phyloP scores from a whole-genome alignment of 1,139 yeast genomes.

The Suhomyces ambrosiae region DNA sequence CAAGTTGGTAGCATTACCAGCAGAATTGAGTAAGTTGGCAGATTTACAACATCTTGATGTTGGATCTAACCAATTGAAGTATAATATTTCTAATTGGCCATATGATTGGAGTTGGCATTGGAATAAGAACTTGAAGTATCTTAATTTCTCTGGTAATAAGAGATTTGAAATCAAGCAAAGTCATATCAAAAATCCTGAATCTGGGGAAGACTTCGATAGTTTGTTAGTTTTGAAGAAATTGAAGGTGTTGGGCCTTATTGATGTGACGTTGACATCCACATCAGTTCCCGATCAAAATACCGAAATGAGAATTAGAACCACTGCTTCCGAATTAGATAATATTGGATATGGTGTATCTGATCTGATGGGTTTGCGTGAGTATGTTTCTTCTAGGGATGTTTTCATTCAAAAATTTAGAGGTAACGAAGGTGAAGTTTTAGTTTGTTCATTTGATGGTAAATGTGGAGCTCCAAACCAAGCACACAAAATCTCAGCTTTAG shows the following conservation, averaged over 20 bases:
- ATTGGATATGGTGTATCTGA: constrained; percentile 94
- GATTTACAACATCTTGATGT: constrained; percentile 78
- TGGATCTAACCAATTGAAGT: constrained; percentile 87
- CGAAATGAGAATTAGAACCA: constrained; percentile 85
- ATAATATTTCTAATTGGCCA: constrained; percentile 91
- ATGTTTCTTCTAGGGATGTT: constrained; percentile 76
- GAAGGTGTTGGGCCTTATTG: constrained; percentile 84
- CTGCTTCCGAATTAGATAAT: constrained; percentile 79
- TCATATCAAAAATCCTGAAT: constrained; percentile 49
- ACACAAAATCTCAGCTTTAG: constrained; percentile 68
- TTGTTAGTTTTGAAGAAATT: constrained; percentile 72
- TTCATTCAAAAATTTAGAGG: constrained; percentile 90
- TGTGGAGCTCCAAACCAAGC: constrained; percentile 59
- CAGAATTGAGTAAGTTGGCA: constrained; percentile 74
- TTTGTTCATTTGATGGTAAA: constrained; percentile 89
- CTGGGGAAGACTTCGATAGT: constrained; percentile 66
- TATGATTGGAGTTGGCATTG: constrained; percentile 98
- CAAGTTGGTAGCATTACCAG: constrained; percentile 83
- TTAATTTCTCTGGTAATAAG: constrained; percentile 91
- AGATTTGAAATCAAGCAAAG: constrained; percentile 81
- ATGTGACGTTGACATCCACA: constrained; percentile 84
- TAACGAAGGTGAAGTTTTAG: constrained; percentile 65
- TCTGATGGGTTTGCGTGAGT: constrained; percentile 68
- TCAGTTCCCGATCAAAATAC: constrained; percentile 86
- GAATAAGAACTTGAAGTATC: constrained; percentile 72